Conservation (phyloP, 2,329 filamentous ascomycete species). For the Mollisia scopiformis region DNA sequence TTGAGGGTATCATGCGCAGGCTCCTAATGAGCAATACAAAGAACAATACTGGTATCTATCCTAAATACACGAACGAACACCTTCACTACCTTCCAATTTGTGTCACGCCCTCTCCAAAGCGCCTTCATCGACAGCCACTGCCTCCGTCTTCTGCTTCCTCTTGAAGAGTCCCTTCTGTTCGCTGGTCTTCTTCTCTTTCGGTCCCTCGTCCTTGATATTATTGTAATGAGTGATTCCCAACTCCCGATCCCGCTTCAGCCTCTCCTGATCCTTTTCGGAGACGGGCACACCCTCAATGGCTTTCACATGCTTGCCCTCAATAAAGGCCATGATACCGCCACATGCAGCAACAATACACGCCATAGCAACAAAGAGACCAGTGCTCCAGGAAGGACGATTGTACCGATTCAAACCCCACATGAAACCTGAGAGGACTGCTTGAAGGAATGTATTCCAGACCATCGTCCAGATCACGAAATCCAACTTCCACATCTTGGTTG, state of each 20-base stretch:
- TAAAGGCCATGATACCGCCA: slow-evolving; percentile 70
- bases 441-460: slow-evolving; percentile 78
- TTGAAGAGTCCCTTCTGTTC: slow-evolving; percentile 22
- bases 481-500: slow-evolving; percentile 74
- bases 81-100: slow-evolving; percentile 18
- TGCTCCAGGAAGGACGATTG: slow-evolving; percentile 77
- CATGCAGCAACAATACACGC: slow-evolving; percentile 70
- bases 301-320: slow-evolving; percentile 75
- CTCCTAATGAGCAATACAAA: background rate
- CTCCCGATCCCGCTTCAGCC: slow-evolving; percentile 55
- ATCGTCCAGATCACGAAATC: slow-evolving; percentile 81
- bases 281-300: slow-evolving; percentile 70
- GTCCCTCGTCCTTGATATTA: slow-evolving; percentile 55
- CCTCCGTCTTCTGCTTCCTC: slow-evolving; percentile 17
- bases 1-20: background rate
- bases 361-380: slow-evolving; percentile 76
- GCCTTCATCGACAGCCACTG: slow-evolving; percentile 11
- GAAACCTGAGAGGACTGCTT: slow-evolving; percentile 72
- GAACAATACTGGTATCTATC: background rate
- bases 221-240: slow-evolving; percentile 61
- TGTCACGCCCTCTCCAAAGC: slow-evolving; percentile 14
- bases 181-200: slow-evolving; percentile 44
- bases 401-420: slow-evolving; percentile 83
- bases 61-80: background rate
- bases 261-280: slow-evolving; percentile 55